Conservation (phyloP, 2,329 filamentous ascomycete species). For the Fusarium veterinarium region DNA sequence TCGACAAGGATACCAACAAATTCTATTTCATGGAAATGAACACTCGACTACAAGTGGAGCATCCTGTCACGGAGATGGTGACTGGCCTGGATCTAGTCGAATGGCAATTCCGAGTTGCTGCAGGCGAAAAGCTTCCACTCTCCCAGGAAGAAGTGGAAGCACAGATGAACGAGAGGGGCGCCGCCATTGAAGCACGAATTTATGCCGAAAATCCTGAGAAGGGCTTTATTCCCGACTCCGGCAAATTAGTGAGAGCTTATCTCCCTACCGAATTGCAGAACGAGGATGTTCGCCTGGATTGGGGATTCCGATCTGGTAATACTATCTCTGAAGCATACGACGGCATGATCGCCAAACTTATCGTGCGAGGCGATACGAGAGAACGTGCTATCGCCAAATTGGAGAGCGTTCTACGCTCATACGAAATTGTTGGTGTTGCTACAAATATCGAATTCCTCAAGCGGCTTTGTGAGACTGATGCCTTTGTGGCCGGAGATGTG, state of each 20-base stretch:
- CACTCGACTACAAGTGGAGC: conserved; percentile 94
- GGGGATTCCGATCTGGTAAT: conserved; percentile 91
- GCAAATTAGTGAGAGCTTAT: conserved; percentile 83
- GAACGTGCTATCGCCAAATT: conserved; percentile 86
- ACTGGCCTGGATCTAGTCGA: conserved; percentile 83
- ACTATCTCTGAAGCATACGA: conserved; percentile 96
- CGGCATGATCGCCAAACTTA: conserved; percentile 98
- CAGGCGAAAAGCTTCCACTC: conserved; percentile 67
- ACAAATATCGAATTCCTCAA: conserved; percentile 99
- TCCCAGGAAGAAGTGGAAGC: conserved; percentile 74
- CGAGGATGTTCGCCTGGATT: conserved; percentile 87
- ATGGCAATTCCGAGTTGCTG: conserved; percentile 89
- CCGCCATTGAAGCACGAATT: conserved; percentile 94
- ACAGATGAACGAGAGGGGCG: conserved; percentile 79
- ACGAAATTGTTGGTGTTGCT: conserved; percentile 91
- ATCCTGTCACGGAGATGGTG: conserved; percentile 85
- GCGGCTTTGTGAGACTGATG: conserved; percentile 80
- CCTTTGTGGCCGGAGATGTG: conserved; percentile 87
- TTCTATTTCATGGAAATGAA: conserved; percentile 90
- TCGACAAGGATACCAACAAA: conserved; percentile 82
- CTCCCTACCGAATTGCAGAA: conserved; percentile 70
- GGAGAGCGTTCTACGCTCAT: conserved; percentile 81
- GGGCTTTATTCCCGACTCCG: conserved; percentile 95
- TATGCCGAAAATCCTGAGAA: conserved; percentile 95
- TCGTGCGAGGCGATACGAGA: conserved; percentile 84